Percentiles rank a stretch among this genome's conserved stretches.
phyloP scores from a whole-genome alignment of 192 early-diverging fungal species.

The Mortierella alpina region DNA sequence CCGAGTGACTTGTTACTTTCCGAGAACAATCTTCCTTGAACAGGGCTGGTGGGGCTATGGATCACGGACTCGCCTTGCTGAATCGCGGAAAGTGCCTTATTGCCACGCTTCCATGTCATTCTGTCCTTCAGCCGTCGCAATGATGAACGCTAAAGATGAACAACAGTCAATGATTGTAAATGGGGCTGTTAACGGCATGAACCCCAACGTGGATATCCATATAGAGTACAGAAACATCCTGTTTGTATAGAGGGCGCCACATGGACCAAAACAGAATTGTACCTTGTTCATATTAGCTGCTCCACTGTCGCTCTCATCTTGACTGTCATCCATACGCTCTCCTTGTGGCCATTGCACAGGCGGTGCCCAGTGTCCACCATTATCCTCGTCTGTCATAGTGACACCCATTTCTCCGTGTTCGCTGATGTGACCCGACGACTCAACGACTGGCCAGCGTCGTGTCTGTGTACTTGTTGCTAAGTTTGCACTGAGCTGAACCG shows the following conservation, averaged over 20 bases:
- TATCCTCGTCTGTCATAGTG: constrained; percentile 18
- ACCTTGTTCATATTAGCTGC: constrained; percentile 25
- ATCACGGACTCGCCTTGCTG: constrained; percentile 15
- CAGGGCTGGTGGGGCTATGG: neutral
- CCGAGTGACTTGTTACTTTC: constrained; percentile 33
- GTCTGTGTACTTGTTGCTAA: neutral
- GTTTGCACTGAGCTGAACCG: neutral
- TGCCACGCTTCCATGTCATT: constrained; percentile 46
- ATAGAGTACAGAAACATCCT: no score
- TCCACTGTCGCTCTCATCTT: constrained; percentile 40
- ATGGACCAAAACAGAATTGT: neutral
- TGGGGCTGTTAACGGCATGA: no score
- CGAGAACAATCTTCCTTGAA: neutral
- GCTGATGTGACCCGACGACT: neutral
- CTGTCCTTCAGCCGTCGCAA: constrained; percentile 41
- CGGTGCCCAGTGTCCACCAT: constrained; percentile 4
- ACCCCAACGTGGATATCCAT: no score
- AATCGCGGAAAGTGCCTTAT: constrained; percentile 28
- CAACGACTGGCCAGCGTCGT: constrained; percentile 4
- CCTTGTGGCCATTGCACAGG: constrained; percentile 33
- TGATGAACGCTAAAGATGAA: constrained; percentile 34
- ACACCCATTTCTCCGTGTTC: neutral
- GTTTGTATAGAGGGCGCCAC: no score
- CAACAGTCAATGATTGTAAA: neutral
- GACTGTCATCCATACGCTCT: constrained; percentile 45